A percentile compares a stretch with the other conserved stretches of the same genome.
phyloP scores from a whole-genome alignment of 2,329 filamentous ascomycete species.

The Calonectria naviculata region DNA sequence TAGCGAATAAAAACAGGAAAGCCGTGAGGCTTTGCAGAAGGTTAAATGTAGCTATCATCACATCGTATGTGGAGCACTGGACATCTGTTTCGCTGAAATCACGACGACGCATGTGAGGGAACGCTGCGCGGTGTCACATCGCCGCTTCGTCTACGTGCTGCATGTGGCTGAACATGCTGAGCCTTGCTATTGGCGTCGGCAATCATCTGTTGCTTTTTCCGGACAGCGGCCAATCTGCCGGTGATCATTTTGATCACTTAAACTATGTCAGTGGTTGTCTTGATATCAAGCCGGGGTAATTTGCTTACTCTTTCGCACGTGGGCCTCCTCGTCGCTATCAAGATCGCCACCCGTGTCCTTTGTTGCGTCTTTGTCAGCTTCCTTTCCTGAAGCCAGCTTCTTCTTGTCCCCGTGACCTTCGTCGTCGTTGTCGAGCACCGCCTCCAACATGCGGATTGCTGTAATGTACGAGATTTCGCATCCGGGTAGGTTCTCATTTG shows the following conservation, averaged over 20 bases:
- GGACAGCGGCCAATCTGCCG: conserved; percentile 64
- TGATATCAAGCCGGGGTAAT: neutral
- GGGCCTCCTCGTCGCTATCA: conserved; percentile 78
- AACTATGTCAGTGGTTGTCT: conserved; percentile 40
- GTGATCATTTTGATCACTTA: conserved; percentile 73
- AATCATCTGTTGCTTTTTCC: conserved; percentile 71
- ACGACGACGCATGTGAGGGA: conserved; percentile 57
- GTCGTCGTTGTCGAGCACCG: conserved; percentile 87
- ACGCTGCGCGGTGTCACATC: conserved; percentile 67
- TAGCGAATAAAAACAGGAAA: conserved; percentile 36
- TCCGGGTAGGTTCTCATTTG: conserved; percentile 85
- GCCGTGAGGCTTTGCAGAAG: conserved; percentile 32
- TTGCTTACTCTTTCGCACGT: conserved; percentile 76
- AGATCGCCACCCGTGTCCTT: conserved; percentile 55
- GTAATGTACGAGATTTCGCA: conserved; percentile 96
- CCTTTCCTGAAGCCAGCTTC: conserved; percentile 51
- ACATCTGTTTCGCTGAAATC: conserved; percentile 13
- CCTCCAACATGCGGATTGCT: conserved; percentile 94
- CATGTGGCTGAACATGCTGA: conserved; percentile 55
- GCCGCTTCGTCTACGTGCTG: conserved; percentile 63
- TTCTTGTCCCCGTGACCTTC: conserved; percentile 50
- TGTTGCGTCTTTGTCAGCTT: conserved; percentile 51
- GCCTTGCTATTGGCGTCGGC: conserved; percentile 65
- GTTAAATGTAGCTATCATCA: conserved; percentile 32
- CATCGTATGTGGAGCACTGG: conserved; percentile 25